Conservation (phyloP, 164 flowering plant species). For the Magnolia sinica region DNA sequence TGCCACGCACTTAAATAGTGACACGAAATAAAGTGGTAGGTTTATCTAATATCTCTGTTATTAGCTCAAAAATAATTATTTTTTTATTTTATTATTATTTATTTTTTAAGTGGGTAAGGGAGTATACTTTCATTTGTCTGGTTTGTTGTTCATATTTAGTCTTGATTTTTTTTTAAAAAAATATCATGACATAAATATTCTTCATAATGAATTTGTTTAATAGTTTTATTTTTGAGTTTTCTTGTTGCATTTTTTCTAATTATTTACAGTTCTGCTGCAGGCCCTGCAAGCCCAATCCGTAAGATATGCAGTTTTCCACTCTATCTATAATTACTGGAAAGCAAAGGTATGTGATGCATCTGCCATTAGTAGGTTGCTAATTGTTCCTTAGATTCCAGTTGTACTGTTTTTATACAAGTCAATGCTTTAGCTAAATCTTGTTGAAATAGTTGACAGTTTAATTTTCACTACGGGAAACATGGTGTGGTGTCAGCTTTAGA, state of each 20-base stretch:
- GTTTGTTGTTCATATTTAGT: no score
- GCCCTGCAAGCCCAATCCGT: conserved; percentile 63
- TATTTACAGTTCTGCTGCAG: conserved; percentile 31
- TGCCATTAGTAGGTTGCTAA: background rate
- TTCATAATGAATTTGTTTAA: background rate
- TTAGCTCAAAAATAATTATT: no score
- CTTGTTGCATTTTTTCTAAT: background rate
- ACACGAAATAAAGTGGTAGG: no score
- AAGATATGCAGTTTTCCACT: conserved; percentile 58
- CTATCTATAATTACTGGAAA: conserved; percentile 83
- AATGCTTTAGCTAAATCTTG: background rate
- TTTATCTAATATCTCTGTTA: no score
- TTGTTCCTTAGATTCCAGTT: background rate
- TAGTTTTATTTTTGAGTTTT: background rate
- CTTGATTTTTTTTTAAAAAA: no score
- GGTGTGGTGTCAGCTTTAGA: background rate
- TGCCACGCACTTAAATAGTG: no score
- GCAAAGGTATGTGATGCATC: conserved; percentile 53
- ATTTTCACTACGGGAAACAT: background rate
- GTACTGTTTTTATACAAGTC: background rate
- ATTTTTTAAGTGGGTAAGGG: no score
- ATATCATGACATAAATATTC: no score
- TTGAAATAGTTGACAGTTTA: background rate
- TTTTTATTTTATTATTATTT: no score
- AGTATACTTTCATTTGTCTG: no score